These are phyloP conservation scores for Coemansia reversa DNA, from an alignment of 192 early-diverging fungal species.

Conservation along the genomic window DNA sequence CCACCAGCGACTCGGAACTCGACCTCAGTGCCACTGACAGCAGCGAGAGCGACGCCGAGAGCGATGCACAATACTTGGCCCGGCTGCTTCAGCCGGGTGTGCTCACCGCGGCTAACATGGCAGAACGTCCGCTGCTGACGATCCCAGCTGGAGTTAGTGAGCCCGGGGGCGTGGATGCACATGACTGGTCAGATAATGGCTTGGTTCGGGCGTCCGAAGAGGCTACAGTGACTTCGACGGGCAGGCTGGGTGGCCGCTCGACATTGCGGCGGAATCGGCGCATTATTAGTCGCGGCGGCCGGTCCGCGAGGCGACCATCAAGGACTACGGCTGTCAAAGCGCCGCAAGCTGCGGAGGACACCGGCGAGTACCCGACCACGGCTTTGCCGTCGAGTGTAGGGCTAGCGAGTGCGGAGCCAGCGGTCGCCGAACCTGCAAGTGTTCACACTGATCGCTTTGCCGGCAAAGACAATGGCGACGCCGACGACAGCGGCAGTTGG, in stretches of 20 bases:
- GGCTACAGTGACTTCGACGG: conserved; percentile 1
- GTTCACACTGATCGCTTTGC: not conserved
- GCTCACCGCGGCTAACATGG: conserved; percentile 24
- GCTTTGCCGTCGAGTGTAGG: not conserved
- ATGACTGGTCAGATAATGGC: not conserved
- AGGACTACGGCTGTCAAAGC: not conserved
- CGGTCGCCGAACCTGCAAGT: not conserved
- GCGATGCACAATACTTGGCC: conserved; percentile 37
- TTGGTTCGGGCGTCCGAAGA: not conserved
- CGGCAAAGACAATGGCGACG: not conserved
- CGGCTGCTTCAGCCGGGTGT: conserved; percentile 18
- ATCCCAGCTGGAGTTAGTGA: not conserved
- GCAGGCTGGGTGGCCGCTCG: conserved; percentile 17
- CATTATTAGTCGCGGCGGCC: conserved; percentile 22
- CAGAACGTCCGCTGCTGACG: not conserved
- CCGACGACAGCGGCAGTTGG: not conserved
- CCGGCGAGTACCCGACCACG: not conserved
- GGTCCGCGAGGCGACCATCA: not conserved
- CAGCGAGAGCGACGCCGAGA: conserved; percentile 32
- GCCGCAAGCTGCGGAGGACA: not conserved
- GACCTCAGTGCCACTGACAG: conserved; percentile 28
- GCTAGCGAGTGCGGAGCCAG: not conserved
- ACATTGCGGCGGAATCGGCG: conserved; percentile 45
- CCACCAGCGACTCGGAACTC: conserved; percentile 16
- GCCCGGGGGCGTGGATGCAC: not conserved